phyloP scores from a whole-genome alignment of 352 stramenopile genomes.

The Synura sp. region DNA sequence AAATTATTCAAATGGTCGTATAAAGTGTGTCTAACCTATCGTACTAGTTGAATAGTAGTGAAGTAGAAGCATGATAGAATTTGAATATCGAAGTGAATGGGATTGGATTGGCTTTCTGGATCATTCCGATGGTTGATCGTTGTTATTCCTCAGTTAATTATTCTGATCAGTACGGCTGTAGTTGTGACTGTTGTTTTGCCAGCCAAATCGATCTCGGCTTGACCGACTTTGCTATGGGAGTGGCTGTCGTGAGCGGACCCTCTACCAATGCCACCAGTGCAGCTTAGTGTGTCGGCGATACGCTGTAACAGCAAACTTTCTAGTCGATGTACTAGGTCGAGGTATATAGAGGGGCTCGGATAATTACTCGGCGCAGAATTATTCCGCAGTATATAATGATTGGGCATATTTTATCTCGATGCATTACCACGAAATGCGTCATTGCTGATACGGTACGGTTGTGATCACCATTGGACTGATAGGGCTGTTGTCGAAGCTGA shows the following conservation, averaged over 20 bases:
- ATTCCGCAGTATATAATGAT: slow-evolving; percentile 9
- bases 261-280: slow-evolving; percentile 9
- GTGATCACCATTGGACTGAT: too few relatives aligned
- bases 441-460: too few relatives aligned
- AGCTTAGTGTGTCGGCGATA: background rate
- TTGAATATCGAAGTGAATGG: too few relatives aligned
- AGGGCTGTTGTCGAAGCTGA: slow-evolving; percentile 8
- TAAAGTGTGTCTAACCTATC: too few relatives aligned
- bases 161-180: slow-evolving; percentile 29
- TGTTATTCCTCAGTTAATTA: slow-evolving; percentile 30
- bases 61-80: too few relatives aligned
- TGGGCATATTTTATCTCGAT: background rate
- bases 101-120: too few relatives aligned
- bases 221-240: slow-evolving; percentile 17
- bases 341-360: slow-evolving; percentile 16
- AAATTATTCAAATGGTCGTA: too few relatives aligned
- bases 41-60: too few relatives aligned
- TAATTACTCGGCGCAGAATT: slow-evolving; percentile 18
- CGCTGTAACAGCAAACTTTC: background rate
- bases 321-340: slow-evolving; percentile 10
- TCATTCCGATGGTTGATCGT: slow-evolving; percentile 14
- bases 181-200: too few relatives aligned
- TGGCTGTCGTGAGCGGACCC: slow-evolving; percentile 8
- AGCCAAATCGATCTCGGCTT: too few relatives aligned
- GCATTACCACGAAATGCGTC: background rate